phyloP scores from a whole-genome alignment of 2,329 filamentous ascomycete species.

The Sclerotinia minor region DNA sequence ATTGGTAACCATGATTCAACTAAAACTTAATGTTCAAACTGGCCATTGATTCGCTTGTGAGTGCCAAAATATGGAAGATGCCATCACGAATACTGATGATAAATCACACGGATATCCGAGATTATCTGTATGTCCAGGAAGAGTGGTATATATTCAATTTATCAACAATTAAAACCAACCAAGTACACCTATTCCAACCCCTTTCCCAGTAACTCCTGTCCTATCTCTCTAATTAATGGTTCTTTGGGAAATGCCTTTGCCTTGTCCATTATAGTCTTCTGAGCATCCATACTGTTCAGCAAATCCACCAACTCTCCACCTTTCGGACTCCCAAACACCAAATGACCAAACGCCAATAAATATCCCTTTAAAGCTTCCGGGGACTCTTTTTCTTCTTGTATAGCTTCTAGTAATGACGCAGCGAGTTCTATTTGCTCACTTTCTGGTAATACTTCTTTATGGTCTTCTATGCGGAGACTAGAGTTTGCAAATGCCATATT shows the following conservation, averaged over 20 bases:
- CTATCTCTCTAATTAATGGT: slow-evolving; percentile 55
- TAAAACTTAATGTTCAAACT: neutral
- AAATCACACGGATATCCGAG: too few relatives aligned
- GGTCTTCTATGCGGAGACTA: slow-evolving; percentile 58
- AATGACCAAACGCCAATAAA: slow-evolving; percentile 71
- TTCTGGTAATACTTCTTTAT: slow-evolving; percentile 61
- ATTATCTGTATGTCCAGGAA: neutral
- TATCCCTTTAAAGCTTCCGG: slow-evolving; percentile 74
- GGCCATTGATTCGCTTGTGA: neutral
- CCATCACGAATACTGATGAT: neutral
- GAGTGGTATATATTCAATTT: neutral
- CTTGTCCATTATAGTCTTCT: slow-evolving; percentile 61
- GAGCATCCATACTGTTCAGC: slow-evolving; percentile 74
- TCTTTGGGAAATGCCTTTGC: slow-evolving; percentile 57
- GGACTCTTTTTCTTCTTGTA: slow-evolving; percentile 59
- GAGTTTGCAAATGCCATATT: slow-evolving; percentile 76
- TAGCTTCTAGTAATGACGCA: slow-evolving; percentile 76
- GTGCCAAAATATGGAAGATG: neutral
- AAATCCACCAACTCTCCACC: slow-evolving; percentile 79
- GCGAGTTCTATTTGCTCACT: slow-evolving; percentile 77
- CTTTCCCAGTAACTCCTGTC: slow-evolving; percentile 46
- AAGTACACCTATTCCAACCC: slow-evolving; percentile 28
- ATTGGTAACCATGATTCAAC: too few relatives aligned
- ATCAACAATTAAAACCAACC: neutral
- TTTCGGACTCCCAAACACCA: slow-evolving; percentile 68